These are phyloP conservation scores for Pinus tabuliformis DNA, from an alignment of 75 land plant genomes.

Conservation along the genomic window DNA sequence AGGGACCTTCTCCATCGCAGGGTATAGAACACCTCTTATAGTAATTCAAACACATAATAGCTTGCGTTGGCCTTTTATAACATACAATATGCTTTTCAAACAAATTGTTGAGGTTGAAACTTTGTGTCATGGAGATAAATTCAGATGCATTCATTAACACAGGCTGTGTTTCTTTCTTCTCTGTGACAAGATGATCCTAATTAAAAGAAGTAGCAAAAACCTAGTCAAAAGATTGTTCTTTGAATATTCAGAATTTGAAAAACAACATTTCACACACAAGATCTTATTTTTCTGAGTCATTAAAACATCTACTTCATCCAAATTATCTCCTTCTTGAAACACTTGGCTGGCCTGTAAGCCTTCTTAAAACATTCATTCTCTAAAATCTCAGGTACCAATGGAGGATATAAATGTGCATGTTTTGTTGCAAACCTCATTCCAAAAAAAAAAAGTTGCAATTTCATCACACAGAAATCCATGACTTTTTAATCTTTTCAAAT, in stretches of 20 bases:
- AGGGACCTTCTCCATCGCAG: no score
- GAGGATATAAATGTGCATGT: no score
- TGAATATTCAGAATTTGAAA: no score
- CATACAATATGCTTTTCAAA: slow-evolving; percentile 75
- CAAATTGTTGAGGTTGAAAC: slow-evolving; percentile 79
- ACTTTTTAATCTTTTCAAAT: no score
- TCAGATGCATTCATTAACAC: slow-evolving; percentile 93
- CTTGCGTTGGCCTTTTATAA: no score
- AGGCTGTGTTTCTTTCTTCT: slow-evolving; percentile 76
- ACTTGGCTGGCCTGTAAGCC: slow-evolving; percentile 64
- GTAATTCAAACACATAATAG: no score
- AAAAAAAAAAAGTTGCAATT: no score
- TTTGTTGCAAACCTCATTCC: no score
- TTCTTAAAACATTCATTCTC: slow-evolving; percentile 90
- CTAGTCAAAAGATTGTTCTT: no score
- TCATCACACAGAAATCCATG: no score
- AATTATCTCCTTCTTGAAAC: slow-evolving; percentile 56
- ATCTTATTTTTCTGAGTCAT: slow-evolving; percentile 62
- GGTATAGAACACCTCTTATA: slow-evolving; percentile 14
- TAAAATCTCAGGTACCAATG: slow-evolving; percentile 59
- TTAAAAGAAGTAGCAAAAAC: no score
- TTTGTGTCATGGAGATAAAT: slow-evolving; percentile 88
- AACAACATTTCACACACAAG: no score
- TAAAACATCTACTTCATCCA: slow-evolving; percentile 87
- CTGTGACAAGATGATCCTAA: slow-evolving; percentile 68